Evolutionary conservation across 1,139 yeast species (phyloP), one percentile per base, ranked within the genome.

Genomic region (Protomyces gravidus): DNA sequence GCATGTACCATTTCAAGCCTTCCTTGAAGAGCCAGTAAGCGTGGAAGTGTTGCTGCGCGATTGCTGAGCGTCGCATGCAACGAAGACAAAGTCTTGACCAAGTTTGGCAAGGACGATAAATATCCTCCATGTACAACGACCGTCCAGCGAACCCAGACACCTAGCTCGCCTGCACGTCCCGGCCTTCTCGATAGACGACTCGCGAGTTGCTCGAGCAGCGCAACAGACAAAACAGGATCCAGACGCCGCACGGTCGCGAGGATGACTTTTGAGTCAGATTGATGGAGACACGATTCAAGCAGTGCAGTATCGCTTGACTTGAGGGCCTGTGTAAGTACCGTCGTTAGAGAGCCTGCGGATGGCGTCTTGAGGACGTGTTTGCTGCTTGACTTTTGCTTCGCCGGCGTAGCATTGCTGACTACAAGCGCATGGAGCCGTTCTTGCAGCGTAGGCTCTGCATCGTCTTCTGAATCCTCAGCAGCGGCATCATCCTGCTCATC

Each of bases 71-170:
- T 84, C 19, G 92, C 80, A 68, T 88, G 94, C 65, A 94, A 76
- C 36, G 88, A 81, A 2, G 95, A 82, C 62, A 94, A 75, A 47
- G 87, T 83, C 53, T 79, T 75, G 64, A 81, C 76, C 64, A 86
- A 77, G 65, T 86, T 84, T 49, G 95, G 90, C 60, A 86, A 76
- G 17, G 86, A 79, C 27, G 86, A 80, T 58, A 85, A 74, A 64
- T 83, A 83, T 1, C 95, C 92, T 45, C 98, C 98, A 71, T 94
- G 98, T 42, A 86, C 82, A 50, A 92, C 84, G 68, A 94, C 77
- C 55, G 89, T 84, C 94, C 97, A 90, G 71, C 90, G 88, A 65
- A 90, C 84, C 99, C 99, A 92, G 53, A 82, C 78, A 65, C 86
- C 85, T 64, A 92, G 77, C 63, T 84, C 85, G 42, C 85, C 87